These are phyloP conservation scores for Gastrolobium villosum DNA, from an alignment of 306 rosid species.

Conservation along the genomic window DNA sequence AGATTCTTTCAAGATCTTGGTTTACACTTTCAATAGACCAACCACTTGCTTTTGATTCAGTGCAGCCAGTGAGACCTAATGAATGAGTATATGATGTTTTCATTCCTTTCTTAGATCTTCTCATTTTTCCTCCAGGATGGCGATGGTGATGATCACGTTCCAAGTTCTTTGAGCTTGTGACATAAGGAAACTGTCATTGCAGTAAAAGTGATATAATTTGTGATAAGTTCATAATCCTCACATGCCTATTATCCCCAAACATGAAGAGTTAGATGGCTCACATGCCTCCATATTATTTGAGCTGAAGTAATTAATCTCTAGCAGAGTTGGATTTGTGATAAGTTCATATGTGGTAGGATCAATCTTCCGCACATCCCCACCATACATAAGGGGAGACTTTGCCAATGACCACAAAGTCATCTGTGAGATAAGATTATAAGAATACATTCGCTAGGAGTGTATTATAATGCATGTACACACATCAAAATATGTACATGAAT, in stretches of 20 bases:
- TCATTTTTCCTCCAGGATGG: conserved; percentile 41
- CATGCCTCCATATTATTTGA: conserved; percentile 86
- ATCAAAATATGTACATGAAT: conserved; percentile 29
- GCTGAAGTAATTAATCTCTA: conserved; percentile 82
- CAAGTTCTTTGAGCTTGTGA: conserved; percentile 47
- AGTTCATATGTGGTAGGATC: conserved; percentile 60
- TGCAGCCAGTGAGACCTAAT: conserved; percentile 70
- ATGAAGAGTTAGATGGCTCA: conserved; percentile 36
- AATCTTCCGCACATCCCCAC: conserved; percentile 88
- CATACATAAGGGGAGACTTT: conserved; percentile 96
- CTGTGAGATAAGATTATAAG: conserved; percentile 56
- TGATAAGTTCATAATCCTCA: conserved; percentile 31
- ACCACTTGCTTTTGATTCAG: conserved; percentile 71
- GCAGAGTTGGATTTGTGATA: conserved; percentile 76
- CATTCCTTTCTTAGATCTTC: conserved; percentile 47
- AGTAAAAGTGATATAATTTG: conserved; percentile 10
- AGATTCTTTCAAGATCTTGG: conserved; percentile 67
- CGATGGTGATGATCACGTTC: conserved; percentile 43
- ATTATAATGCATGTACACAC: conserved; percentile 16
- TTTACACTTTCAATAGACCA: conserved; percentile 71
- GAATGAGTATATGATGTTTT: conserved; percentile 50
- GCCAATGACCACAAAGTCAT: conserved; percentile 93
- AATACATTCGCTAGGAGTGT: conserved; percentile 18
- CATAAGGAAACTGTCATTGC: conserved; percentile 73
- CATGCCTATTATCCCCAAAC: conserved; percentile 22